These are phyloP conservation scores for Rhytidhysteron rufulum DNA, from an alignment of 2,329 filamentous ascomycete species.

Conservation along the genomic window DNA sequence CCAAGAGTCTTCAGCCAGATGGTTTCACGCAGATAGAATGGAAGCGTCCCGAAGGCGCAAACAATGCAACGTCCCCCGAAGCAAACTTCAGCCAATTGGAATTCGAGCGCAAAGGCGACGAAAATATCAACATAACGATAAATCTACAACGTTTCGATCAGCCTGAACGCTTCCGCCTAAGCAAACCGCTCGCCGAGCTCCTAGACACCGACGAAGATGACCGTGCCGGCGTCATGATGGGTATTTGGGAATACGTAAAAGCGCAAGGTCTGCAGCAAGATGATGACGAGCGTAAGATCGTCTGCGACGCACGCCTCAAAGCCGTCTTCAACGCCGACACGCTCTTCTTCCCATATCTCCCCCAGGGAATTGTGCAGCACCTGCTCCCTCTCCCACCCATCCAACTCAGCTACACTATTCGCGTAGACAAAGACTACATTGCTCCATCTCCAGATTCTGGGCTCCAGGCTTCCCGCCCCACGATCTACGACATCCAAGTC, in stretches of 20 bases:
- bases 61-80: constrained; percentile 58
- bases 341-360: constrained; percentile 81
- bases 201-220: constrained; percentile 85
- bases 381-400: constrained; percentile 76
- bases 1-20: constrained; percentile 62
- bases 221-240: constrained; percentile 81
- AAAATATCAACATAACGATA: constrained; percentile 87
- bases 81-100: constrained; percentile 86
- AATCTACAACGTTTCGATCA: constrained; percentile 81
- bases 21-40: constrained; percentile 69
- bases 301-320: constrained; percentile 79
- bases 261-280: constrained; percentile 84
- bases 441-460: constrained; percentile 63
- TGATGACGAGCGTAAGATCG: constrained; percentile 88
- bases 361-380: constrained; percentile 74
- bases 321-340: constrained; percentile 72
- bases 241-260: constrained; percentile 92
- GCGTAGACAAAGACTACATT: constrained; percentile 65
- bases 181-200: constrained; percentile 73
- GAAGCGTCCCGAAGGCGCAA: constrained; percentile 71
- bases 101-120: constrained; percentile 87
- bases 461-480: constrained; percentile 64
- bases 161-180: constrained; percentile 79
- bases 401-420: constrained; percentile 85
- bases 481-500: constrained; percentile 86